phyloP scores from a whole-genome alignment of 805 yeast species.

The Spathaspora hagerdaliae region DNA sequence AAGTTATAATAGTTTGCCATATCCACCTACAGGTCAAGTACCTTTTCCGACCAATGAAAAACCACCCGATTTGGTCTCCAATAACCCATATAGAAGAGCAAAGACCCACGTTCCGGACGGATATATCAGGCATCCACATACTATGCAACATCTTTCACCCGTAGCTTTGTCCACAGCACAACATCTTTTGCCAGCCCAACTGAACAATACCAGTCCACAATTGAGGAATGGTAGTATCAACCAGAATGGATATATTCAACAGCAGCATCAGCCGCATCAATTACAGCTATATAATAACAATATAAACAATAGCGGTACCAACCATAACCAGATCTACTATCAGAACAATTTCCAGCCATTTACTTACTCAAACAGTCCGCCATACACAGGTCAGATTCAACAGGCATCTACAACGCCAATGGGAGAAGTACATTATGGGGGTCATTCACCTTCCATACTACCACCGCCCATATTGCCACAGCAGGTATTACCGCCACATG shows the following conservation, averaged over 20 bases:
- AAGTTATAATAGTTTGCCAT: background rate
- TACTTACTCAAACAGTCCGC: background rate
- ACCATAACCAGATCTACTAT: background rate
- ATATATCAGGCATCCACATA: background rate
- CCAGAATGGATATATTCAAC: background rate
- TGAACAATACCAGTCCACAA: too few relatives aligned
- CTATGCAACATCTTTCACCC: background rate
- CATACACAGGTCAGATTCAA: background rate
- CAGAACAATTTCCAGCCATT: slow-evolving; percentile 1
- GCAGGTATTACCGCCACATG: slow-evolving; percentile 2
- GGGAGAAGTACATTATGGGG: background rate
- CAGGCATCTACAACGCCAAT: background rate
- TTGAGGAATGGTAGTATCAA: background rate
- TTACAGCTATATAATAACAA: background rate
- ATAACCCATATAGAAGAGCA: background rate
- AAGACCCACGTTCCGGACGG: background rate
- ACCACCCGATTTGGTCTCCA: background rate
- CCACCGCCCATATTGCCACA: background rate
- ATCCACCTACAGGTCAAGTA: background rate
- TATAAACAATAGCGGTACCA: background rate
- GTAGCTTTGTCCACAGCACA: background rate
- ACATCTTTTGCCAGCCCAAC: too few relatives aligned
- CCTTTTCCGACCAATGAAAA: background rate
- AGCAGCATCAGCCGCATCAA: slow-evolving; percentile 2
- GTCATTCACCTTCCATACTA: background rate